These are phyloP conservation scores for Clausena lansium DNA, from an alignment of 345 rosid genomes.

Conservation along the genomic window DNA sequence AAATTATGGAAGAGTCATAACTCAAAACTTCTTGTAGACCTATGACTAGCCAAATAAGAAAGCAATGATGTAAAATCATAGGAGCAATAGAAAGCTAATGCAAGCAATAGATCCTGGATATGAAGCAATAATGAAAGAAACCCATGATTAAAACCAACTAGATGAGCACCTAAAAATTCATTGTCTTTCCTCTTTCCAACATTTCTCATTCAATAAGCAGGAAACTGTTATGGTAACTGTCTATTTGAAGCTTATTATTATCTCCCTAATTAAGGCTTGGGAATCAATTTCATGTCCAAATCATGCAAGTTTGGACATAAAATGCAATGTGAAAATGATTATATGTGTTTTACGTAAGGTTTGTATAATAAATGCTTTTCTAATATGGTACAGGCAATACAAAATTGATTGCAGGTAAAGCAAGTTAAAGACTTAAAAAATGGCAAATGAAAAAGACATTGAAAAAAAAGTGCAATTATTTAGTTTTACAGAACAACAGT, in stretches of 20 bases:
- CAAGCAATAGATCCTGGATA: neutral
- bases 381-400: neutral
- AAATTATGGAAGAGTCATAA: neutral
- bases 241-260: neutral
- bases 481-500: neutral
- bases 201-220: neutral
- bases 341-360: neutral
- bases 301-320: neutral
- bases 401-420: no score
- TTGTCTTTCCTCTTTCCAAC: neutral
- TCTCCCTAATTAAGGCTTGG: neutral
- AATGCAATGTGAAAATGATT: neutral
- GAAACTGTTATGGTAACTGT: neutral
- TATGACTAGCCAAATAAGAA: neutral
- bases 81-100: neutral
- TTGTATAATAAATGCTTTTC: neutral
- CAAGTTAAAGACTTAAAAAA: neutral
- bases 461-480: neutral
- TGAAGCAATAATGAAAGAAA: neutral
- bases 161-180: neutral
- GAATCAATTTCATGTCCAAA: neutral
- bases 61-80: neutral
- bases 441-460: neutral
- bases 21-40: neutral
- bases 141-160: neutral